Evolutionary conservation across 2,329 filamentous ascomycete genomes (phyloP), one percentile per base, ranked within the genome.

Genomic region (Cordyceps militaris): DNA sequence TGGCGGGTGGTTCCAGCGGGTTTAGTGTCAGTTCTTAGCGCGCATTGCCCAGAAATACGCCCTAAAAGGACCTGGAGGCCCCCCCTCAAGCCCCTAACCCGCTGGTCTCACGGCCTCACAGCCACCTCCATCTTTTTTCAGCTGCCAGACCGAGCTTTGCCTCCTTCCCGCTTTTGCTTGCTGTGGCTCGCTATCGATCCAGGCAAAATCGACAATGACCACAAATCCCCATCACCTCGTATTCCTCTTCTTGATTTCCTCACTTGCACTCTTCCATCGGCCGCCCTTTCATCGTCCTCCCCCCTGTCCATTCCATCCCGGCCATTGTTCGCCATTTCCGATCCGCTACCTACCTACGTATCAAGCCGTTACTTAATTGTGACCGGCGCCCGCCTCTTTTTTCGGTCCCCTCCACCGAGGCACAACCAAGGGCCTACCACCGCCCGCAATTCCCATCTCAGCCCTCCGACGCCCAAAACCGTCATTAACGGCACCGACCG

Each of bases 321-420:
- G n/a, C n/a, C 34, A 13, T 38, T n/a, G 10, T n/a, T 42, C 38
- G n/a, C 38, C 21, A 42, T 42, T 36, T 19, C 30, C 42, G 28
- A 32, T 38, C 43, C 26, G 40, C 40, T 54, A 46, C 51, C 46
- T 54, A 54, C n/a, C n/a, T n/a, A n/a, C n/a, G n/a, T n/a, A n/a
- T n/a, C 28, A 6, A 32, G 6, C 28, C 10, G 6, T 10, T 32
- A 32, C 28, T 32, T 32, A 32, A n/a, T 55, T 55, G n/a, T 21
- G n/a, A 11, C 28, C 52, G 23, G 19, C 36, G 8, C 42, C 52
- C 52, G 28, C 43, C 28, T 13, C 13, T 28, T 28, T 43, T 16
- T 42, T 26, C 19, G 30, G 23, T 24, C 43, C 36, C 24, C 13
- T 28, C 23, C 32, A 16, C 23, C 32, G 30, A 34, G 47, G 36